Conservation (phyloP, 2,329 filamentous ascomycete species). For the Fusarium lateritium region DNA sequence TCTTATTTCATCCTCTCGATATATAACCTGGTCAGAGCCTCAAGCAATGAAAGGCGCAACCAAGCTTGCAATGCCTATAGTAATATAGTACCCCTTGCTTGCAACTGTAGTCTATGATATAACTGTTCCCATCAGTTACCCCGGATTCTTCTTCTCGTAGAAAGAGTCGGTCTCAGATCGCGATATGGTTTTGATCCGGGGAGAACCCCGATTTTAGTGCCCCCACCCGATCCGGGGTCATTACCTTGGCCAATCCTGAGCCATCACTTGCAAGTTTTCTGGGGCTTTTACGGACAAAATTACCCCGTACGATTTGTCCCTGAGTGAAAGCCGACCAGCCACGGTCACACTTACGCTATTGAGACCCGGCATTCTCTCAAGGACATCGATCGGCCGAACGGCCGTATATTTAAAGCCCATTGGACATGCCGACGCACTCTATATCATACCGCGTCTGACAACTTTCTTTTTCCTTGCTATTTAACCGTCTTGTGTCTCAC, state of each 20-base stretch:
- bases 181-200: not conserved
- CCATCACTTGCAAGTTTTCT: not conserved
- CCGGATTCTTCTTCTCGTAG: not conserved
- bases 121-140: not conserved
- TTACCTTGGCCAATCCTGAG: conserved; percentile 9
- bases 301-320: not conserved
- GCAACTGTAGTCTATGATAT: too few relatives aligned
- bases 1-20: too few relatives aligned
- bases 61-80: too few relatives aligned
- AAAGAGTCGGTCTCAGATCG: not conserved
- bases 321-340: not conserved
- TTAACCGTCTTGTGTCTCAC: not conserved
- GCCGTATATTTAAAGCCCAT: conserved; percentile 30
- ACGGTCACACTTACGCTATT: conserved; percentile 25
- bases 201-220: conserved; percentile 22
- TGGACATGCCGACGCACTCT: not conserved
- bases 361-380: conserved; percentile 36
- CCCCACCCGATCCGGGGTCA: not conserved
- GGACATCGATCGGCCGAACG: conserved; percentile 35
- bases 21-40: too few relatives aligned
- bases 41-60: too few relatives aligned
- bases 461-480: not conserved
- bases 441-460: too few relatives aligned
- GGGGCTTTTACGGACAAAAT: not conserved
- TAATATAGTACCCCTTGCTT: too few relatives aligned